A percentile compares a stretch with the other conserved stretches of the same genome.
phyloP scores from a whole-genome alignment of 1,284 basidiomycete species.

The Ustilago shanxiensis region DNA sequence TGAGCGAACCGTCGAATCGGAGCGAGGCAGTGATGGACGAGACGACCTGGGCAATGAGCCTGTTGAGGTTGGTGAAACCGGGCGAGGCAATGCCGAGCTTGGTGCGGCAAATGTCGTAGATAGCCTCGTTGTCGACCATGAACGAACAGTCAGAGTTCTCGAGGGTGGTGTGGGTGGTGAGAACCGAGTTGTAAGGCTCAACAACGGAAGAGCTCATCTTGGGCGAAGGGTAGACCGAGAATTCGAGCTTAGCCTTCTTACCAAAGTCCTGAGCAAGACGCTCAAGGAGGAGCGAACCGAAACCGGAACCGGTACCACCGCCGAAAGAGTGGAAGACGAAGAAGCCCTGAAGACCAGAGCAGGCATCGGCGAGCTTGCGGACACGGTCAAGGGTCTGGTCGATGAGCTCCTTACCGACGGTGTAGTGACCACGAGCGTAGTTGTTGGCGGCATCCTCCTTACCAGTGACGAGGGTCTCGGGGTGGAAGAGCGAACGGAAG shows the following conservation, averaged over 20 bases:
- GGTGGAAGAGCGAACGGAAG: conserved; percentile 96
- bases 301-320: conserved; percentile 98
- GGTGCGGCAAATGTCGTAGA: conserved; percentile 99
- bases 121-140: conserved; percentile 73
- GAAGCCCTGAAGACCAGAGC: conserved; percentile 97
- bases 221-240: conserved; percentile 88
- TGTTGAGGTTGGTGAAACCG: conserved; percentile 93
- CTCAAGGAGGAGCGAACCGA: conserved; percentile 96
- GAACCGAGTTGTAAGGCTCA: conserved; percentile 98
- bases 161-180: conserved; percentile 98
- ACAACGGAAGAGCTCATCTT: conserved; percentile 92
- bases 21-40: conserved; percentile 97
- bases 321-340: conserved; percentile 99
- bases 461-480: conserved; percentile 97
- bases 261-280: conserved; percentile 97
- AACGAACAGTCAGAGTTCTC: conserved; percentile 97
- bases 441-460: conserved; percentile 99
- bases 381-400: conserved; percentile 92
- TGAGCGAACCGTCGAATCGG: conserved; percentile 96
- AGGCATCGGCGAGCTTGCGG: conserved; percentile 96
- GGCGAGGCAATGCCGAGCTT: conserved; percentile 88
- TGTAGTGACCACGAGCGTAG: conserved; percentile 84
- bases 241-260: conserved; percentile 99
- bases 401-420: conserved; percentile 88
- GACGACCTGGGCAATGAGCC: conserved; percentile 92